phyloP scores from a whole-genome alignment of 192 early-diverging fungal genomes.

The Umbelopsis isabellina region DNA sequence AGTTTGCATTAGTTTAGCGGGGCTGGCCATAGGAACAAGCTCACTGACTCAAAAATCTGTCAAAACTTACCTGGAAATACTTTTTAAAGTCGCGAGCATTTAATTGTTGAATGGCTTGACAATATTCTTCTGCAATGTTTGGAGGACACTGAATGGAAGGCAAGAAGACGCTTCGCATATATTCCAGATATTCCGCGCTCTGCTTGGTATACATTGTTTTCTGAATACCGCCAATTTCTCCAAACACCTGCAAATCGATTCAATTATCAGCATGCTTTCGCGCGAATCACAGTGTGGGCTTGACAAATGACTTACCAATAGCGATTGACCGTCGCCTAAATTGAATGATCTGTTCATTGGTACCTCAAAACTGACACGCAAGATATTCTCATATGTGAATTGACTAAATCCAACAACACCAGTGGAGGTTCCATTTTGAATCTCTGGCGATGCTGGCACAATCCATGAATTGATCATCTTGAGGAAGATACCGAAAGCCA shows the following conservation, averaged over 20 bases:
- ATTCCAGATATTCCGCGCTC: slow-evolving; percentile 61
- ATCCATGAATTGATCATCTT: slow-evolving; percentile 73
- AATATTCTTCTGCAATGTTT: slow-evolving; percentile 68
- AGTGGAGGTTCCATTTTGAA: slow-evolving; percentile 26
- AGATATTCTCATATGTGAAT: slow-evolving; percentile 76
- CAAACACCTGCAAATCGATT: slow-evolving; percentile 43
- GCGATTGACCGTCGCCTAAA: slow-evolving; percentile 73
- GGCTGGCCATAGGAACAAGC: neutral
- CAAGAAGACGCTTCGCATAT: slow-evolving; percentile 59
- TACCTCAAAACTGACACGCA: slow-evolving; percentile 79
- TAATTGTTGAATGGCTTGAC: slow-evolving; percentile 70
- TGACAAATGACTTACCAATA: slow-evolving; percentile 53
- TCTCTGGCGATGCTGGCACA: slow-evolving; percentile 18
- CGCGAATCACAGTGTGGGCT: neutral
- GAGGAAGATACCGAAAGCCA: slow-evolving; percentile 69
- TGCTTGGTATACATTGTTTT: slow-evolving; percentile 59
- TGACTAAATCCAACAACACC: slow-evolving; percentile 65
- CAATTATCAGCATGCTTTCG: neutral
- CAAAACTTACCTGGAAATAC: slow-evolving; percentile 64
- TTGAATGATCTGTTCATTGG: slow-evolving; percentile 76
- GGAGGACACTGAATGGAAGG: slow-evolving; percentile 72
- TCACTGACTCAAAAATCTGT: neutral
- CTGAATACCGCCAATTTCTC: slow-evolving; percentile 59
- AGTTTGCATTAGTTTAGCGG: slow-evolving; percentile 2
- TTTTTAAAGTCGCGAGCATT: slow-evolving; percentile 71